Evolutionary conservation across 768 basidiomycete genomes (phyloP), one percentile per base, ranked within the genome.

Genomic region (Pholiota molesta): DNA sequence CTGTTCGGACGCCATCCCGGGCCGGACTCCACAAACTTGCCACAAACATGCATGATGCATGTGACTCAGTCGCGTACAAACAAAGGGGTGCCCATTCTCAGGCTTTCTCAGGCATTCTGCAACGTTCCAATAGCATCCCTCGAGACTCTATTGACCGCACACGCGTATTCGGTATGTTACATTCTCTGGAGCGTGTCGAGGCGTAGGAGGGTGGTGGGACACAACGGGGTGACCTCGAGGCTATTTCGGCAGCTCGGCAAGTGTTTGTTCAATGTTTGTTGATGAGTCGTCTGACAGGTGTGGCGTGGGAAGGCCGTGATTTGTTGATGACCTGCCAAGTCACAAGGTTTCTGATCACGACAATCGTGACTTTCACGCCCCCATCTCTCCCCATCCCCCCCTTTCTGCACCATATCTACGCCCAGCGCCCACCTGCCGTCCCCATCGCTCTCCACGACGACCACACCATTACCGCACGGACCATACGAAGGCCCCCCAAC

Each of bases 281-380:
- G 31, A 3, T 31, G 31, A 1, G 55, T 56, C 55, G 39, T 56
- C 55, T 42, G 55, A 62, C 59, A 21, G 44, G 17, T 52, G 73
- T 75, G 73, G 75, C 75, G 75, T 75, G 75, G 65, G 73, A 73
- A 69, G 26, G 11, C 54, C 68, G 68, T 70, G 70, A 72, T 68
- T 67, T 73, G 66, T 69, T 72, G 69, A 72, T 73, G 71, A 71
- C 71, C 69, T 60, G 67, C 70, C 68, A 75, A 71, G 73, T 77
- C 75, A 77, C 74, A 74, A 70, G 75, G 75, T 77, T 75, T 74
- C 64, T 74, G 75, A 75, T 77, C 75, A 77, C 75, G 75, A 70
- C 71, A 67, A 67, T 73, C 75, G 75, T 77, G 75, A 77, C 75
- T 71, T 75, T 74, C 75, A 77, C 75, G 75, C 73, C 75, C 75